Conservation (phyloP, 441 rosid genomes). For the Raphanus hybrid region DNA sequence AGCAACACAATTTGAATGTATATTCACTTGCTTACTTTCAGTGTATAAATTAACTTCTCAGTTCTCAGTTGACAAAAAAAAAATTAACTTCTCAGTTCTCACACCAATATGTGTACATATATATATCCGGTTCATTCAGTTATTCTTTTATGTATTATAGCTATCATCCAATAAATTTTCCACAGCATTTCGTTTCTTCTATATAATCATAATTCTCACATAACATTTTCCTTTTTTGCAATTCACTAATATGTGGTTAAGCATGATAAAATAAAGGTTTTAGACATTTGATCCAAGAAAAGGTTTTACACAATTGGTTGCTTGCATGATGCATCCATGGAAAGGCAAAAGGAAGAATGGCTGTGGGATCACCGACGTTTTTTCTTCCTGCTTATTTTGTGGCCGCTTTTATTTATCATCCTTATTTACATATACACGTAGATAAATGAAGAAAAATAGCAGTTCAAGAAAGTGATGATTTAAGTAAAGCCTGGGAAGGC, state of each 20-base stretch:
- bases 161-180: neutral
- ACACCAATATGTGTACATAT: neutral
- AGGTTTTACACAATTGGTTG: neutral
- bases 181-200: neutral
- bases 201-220: neutral
- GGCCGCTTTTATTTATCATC: neutral
- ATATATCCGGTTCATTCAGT: neutral
- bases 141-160: neutral
- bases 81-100: neutral
- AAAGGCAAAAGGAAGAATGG: neutral
- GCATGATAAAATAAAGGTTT: neutral
- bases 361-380: slow-evolving; percentile 21
- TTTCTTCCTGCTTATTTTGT: neutral
- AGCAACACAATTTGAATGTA: neutral
- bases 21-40: neutral
- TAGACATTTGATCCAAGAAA: too few relatives aligned
- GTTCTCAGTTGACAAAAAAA: neutral
- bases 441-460: slow-evolving; percentile 23
- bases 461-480: slow-evolving; percentile 29
- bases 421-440: neutral
- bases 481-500: neutral
- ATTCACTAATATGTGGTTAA: neutral
- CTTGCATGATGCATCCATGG: neutral
- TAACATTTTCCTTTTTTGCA: neutral
- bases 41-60: slow-evolving; percentile 3